Conservation (phyloP, 331 rosid genomes). For the Stylosanthes scabra region DNA sequence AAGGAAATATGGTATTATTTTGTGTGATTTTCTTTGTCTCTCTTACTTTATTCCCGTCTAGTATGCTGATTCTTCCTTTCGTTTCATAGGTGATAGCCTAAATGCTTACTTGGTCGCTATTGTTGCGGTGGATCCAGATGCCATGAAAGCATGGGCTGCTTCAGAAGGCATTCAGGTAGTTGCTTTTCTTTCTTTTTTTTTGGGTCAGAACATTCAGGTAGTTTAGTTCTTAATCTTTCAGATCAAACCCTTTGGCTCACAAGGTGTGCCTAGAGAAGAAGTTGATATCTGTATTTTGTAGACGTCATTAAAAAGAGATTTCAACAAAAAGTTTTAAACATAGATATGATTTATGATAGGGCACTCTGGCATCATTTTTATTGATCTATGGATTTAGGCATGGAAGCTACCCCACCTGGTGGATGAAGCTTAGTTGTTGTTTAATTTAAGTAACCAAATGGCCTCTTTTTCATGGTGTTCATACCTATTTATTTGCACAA, state of each 20-base stretch:
- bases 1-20: constrained; percentile 43
- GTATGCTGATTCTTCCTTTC: constrained; percentile 44
- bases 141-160: constrained; percentile 86
- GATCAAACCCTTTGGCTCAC: constrained; percentile 27
- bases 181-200: neutral
- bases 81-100: constrained; percentile 83
- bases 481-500: neutral
- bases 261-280: constrained; percentile 18
- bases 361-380: too few relatives aligned
- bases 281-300: neutral
- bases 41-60: neutral
- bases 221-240: neutral
- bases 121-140: constrained; percentile 81
- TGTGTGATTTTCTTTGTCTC: neutral
- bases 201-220: constrained; percentile 31
- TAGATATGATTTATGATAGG: too few relatives aligned
- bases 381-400: too few relatives aligned
- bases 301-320: neutral
- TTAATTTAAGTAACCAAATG: too few relatives aligned
- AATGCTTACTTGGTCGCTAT: constrained; percentile 87
- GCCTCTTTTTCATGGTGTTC: neutral
- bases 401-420: too few relatives aligned
- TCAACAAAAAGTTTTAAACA: too few relatives aligned
- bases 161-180: constrained; percentile 81
- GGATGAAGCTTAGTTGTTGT: too few relatives aligned